Evolutionary conservation across 2,329 filamentous ascomycete species (phyloP), one percentile per base, ranked within the genome.

Genomic region (Sarocladium brachiariae): DNA sequence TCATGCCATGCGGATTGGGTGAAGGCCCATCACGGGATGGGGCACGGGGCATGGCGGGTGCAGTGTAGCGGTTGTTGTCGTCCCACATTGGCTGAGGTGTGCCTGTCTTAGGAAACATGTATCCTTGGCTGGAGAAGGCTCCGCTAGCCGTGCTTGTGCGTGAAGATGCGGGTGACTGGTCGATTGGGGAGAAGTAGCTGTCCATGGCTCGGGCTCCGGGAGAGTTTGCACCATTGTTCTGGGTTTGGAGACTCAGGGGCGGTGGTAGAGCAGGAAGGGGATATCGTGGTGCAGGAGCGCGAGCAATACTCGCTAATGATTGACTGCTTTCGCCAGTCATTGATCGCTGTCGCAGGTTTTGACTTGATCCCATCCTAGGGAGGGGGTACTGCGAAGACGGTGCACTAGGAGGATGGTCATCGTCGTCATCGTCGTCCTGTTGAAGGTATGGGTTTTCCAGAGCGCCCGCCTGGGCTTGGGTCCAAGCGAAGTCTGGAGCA

Each of bases 131-230:
- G 63, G 60, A 90, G 95, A 63, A 90, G 84, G 41, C 83, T 10
- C 46, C 81, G 35, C 87, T 89, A 4, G 87, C 78, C 1, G 82
- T 82, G 64, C 87, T 91, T 7, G 86, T 85, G 47, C 88, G 78
- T 21, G 85, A 85, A 13, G 86, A 89, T 38, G 83, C 82, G 9
- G 88, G 87, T 0, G 87, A 89, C 50, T 96, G 91, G 30, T 77
- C 79, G 2, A 85, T 78, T 0, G 93, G 93, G 0, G 92, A 97
- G 67, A 99, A 99, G 69, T 96, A 97, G 3, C 91, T 96, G 52
- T 90, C 89, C n/a, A 75, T 80, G 31, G 72, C 74, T 49, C 80
- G 76, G 18, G 80, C 73, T 23, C 75, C 72, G 1, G 88, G 86
- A 13, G 86, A 88, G 49, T 69, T 66, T 47, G 74, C 68, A 41